Conservation (phyloP, 768 basidiomycete genomes). For the Hypsizygus marmoreus region DNA sequence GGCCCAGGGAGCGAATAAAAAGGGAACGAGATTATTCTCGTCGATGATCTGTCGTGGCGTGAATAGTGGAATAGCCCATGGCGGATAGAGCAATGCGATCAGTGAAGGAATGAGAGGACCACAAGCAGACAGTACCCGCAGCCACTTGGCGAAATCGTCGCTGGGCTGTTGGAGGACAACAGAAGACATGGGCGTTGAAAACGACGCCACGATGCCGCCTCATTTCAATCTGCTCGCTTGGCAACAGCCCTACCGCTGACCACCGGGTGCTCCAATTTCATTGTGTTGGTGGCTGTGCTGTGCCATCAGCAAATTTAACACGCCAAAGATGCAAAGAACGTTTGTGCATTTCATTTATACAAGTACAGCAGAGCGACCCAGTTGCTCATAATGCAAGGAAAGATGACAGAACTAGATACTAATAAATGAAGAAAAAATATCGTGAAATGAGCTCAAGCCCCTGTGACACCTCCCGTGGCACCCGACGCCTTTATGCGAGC, state of each 20-base stretch:
- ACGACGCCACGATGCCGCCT: too few relatives aligned
- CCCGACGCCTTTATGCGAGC: slow-evolving; percentile 45
- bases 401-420: slow-evolving; percentile 22
- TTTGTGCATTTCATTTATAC: neutral
- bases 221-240: too few relatives aligned
- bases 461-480: slow-evolving; percentile 44
- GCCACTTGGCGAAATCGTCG: slow-evolving; percentile 7
- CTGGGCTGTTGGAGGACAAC: neutral
- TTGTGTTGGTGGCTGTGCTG: too few relatives aligned
- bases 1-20: slow-evolving; percentile 40
- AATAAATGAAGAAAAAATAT: slow-evolving; percentile 1
- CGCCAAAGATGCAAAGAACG: neutral
- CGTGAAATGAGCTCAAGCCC: slow-evolving; percentile 23
- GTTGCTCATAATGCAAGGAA: neutral
- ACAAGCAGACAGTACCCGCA: slow-evolving; percentile 7
- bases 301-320: too few relatives aligned
- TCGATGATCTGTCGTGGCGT: slow-evolving; percentile 40
- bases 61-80: slow-evolving; percentile 24
- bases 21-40: slow-evolving; percentile 29
- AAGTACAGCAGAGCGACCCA: neutral
- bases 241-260: too few relatives aligned
- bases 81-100: slow-evolving; percentile 13
- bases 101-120: slow-evolving; percentile 20
- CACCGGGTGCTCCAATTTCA: too few relatives aligned
- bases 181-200: too few relatives aligned